phyloP scores from a whole-genome alignment of 257 asterid genomes.

The Linderniella brevidens region DNA sequence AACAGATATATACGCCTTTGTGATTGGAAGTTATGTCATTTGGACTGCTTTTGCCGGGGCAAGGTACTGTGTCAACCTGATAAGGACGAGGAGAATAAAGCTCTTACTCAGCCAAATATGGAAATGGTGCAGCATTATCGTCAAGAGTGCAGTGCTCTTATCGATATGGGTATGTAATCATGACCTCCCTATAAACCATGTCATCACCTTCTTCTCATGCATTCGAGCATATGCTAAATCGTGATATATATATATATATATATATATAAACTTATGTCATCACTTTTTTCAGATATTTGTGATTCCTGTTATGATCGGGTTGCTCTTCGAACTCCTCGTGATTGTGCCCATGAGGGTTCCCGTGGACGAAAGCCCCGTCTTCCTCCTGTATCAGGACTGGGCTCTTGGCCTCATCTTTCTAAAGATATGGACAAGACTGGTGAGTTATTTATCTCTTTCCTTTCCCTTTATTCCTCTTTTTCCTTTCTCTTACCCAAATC shows the following conservation, averaged over 20 bases:
- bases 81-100: conserved; percentile 54
- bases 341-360: conserved; percentile 98
- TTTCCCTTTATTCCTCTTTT: neutral
- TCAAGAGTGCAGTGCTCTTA: conserved; percentile 67
- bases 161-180: conserved; percentile 70
- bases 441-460: conserved; percentile 17
- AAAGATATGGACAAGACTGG: conserved; percentile 99
- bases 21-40: conserved; percentile 88
- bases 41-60: conserved; percentile 93
- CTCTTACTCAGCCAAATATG: conserved; percentile 52
- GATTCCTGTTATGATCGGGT: conserved; percentile 81
- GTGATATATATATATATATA: too few relatives aligned
- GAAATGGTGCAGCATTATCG: conserved; percentile 82
- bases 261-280: neutral
- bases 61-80: conserved; percentile 61
- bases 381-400: conserved; percentile 97
- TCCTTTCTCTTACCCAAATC: neutral
- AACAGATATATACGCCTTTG: conserved; percentile 82
- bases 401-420: conserved; percentile 87
- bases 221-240: too few relatives aligned
- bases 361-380: conserved; percentile 91
- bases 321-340: conserved; percentile 88
- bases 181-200: conserved; percentile 1
- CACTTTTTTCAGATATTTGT: conserved; percentile 49
- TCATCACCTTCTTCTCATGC: neutral